A percentile compares a stretch with the other conserved stretches of the same genome.
Evolutionary conservation across 1,284 basidiomycete species (phyloP).

Genomic region (Cutaneotrichosporon spelunceum): DNA sequence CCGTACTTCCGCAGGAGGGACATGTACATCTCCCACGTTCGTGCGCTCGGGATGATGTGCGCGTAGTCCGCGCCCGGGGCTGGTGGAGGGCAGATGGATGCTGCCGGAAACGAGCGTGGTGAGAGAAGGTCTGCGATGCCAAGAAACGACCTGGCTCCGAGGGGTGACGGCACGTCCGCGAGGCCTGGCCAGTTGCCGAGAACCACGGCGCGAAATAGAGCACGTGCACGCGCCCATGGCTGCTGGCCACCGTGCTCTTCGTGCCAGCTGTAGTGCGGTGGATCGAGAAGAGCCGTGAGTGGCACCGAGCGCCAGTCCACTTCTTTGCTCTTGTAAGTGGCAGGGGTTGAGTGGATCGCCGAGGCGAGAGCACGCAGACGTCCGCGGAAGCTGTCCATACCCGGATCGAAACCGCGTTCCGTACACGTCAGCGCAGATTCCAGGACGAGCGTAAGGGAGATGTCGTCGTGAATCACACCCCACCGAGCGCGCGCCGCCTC

Average conservation of each 20-base stretch:
- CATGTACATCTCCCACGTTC: conserved; percentile 63
- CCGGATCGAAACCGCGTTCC: conserved; percentile 12
- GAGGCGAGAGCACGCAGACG: conserved; percentile 31
- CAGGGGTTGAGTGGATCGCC: conserved; percentile 14
- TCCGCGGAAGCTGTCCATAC: conserved; percentile 20
- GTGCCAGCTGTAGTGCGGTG: conserved; percentile 22
- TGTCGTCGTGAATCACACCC: conserved; percentile 35
- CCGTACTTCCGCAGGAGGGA: conserved; percentile 60
- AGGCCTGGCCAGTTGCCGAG: conserved; percentile 42
- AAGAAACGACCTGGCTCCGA: conserved; percentile 27
- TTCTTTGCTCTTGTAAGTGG: not conserved
- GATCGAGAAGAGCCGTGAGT: conserved; percentile 8
- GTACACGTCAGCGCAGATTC: conserved; percentile 28
- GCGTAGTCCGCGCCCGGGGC: conserved; percentile 33
- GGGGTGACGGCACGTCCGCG: conserved; percentile 29
- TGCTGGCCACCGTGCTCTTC: conserved; percentile 19
- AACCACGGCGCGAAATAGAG: conserved; percentile 36
- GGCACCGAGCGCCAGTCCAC: conserved; percentile 7
- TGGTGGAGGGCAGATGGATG: not conserved
- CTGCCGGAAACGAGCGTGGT: conserved; percentile 3
- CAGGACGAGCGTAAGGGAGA: conserved; percentile 34
- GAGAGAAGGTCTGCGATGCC: conserved; percentile 24
- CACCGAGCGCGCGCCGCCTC: conserved; percentile 36
- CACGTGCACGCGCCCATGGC: conserved; percentile 36
- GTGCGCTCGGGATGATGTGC: conserved; percentile 56